These are phyloP conservation scores for Botrytis sinoallii DNA, from an alignment of 2,329 filamentous ascomycete genomes.

Conservation along the genomic window DNA sequence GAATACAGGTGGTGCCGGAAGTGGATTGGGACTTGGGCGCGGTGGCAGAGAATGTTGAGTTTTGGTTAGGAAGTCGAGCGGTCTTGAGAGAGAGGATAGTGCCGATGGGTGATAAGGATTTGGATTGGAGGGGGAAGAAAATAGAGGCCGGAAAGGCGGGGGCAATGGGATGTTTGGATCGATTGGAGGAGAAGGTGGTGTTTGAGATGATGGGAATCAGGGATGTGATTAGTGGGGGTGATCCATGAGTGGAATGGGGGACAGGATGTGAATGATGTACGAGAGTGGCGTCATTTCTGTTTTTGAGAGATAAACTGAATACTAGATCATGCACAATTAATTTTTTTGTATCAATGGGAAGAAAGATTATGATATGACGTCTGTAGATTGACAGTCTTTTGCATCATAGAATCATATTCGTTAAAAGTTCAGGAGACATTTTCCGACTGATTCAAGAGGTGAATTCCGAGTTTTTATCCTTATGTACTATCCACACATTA, in stretches of 20 bases:
- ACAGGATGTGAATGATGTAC: not conserved
- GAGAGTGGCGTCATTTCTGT: constrained; percentile 10
- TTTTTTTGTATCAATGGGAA: constrained; percentile 14
- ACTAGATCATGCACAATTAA: constrained; percentile 3
- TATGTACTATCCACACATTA: constrained; percentile 2
- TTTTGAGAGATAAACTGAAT: constrained; percentile 3
- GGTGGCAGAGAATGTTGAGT: constrained; percentile 79
- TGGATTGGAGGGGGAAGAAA: constrained; percentile 53
- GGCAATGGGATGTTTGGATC: constrained; percentile 41
- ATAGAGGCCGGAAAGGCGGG: constrained; percentile 26
- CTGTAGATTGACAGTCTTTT: not conserved
- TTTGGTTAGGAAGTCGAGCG: constrained; percentile 68
- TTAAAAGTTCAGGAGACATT: not conserved
- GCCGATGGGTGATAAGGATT: constrained; percentile 69
- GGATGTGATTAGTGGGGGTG: constrained; percentile 32
- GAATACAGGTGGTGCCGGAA: constrained; percentile 68
- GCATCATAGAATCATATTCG: not conserved
- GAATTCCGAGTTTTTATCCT: constrained; percentile 1
- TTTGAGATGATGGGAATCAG: constrained; percentile 53
- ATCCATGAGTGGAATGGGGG: constrained; percentile 18
- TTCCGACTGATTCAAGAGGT: not conserved
- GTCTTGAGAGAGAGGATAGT: constrained; percentile 70
- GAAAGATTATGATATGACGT: not conserved
- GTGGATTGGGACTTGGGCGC: constrained; percentile 71
- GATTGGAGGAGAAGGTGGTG: constrained; percentile 74